Percentiles rank a stretch among this genome's conserved stretches.
Evolutionary conservation across 345 rosid genomes (phyloP).

Genomic region (Aquilaria yunnanensis): DNA sequence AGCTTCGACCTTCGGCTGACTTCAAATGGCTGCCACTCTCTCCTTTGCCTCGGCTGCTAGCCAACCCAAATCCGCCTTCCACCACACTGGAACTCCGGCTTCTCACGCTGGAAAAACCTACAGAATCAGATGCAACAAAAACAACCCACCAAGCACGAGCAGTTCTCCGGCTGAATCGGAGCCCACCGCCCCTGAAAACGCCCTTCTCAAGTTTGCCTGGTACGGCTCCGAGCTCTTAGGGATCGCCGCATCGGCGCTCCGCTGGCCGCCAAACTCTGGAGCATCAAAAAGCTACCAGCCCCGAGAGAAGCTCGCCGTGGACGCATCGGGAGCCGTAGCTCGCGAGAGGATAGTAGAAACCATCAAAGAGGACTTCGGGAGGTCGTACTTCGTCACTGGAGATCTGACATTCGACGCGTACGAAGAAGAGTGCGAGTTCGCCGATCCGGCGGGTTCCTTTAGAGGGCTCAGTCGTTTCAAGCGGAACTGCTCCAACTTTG

Average conservation of each 20-base stretch:
- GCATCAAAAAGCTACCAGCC: constrained; percentile 2
- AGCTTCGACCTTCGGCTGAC: no score
- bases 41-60: constrained; percentile 27
- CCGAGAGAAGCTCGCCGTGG: constrained; percentile 24
- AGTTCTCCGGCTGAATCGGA: constrained; percentile 27
- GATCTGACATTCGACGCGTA: constrained; percentile 64
- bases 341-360: constrained; percentile 49
- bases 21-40: constrained; percentile 38
- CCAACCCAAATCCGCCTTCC: constrained; percentile 18
- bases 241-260: constrained; percentile 73
- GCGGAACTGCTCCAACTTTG: constrained; percentile 89
- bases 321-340: constrained; percentile 51
- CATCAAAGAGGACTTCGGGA: constrained; percentile 63
- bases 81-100: constrained; percentile 9
- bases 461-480: constrained; percentile 81
- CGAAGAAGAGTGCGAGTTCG: constrained; percentile 90
- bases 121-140: constrained; percentile 29
- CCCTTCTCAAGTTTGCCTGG: constrained; percentile 82
- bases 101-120: constrained; percentile 9
- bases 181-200: constrained; percentile 47
- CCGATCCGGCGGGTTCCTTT: constrained; percentile 97
- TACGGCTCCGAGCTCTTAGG: constrained; percentile 93
- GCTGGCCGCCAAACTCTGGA: constrained; percentile 28
- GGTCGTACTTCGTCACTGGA: constrained; percentile 93
- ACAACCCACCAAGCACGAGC: constrained; percentile 17